Conservation (phyloP, 139 green algal genomes). For the Axilococcus clingmanii region DNA sequence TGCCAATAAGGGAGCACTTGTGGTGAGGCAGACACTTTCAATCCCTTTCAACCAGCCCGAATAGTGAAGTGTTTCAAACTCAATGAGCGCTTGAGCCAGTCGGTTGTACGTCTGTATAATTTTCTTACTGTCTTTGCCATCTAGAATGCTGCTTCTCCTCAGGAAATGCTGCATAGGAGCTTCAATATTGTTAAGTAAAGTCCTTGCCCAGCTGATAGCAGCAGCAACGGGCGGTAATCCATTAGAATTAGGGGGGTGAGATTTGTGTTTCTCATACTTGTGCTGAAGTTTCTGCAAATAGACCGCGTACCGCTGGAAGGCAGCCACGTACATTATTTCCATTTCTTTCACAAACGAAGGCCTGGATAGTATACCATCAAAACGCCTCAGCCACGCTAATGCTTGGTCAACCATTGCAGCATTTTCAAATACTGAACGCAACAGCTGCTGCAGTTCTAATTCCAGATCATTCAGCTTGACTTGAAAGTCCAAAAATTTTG, state of each 20-base stretch:
- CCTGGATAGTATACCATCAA: slow-evolving; percentile 72
- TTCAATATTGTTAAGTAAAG: slow-evolving; percentile 87
- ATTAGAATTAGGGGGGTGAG: slow-evolving; percentile 60
- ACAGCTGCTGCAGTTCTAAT: slow-evolving; percentile 50
- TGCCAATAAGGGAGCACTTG: slow-evolving; percentile 79
- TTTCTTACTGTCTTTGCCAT: slow-evolving; percentile 76
- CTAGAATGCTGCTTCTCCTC: slow-evolving; percentile 67
- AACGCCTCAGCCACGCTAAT: slow-evolving; percentile 78
- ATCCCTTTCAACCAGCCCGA: slow-evolving; percentile 48
- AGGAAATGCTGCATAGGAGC: slow-evolving; percentile 77
- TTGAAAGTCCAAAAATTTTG: slow-evolving; percentile 90
- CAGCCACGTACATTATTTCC: slow-evolving; percentile 75
- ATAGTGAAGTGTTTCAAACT: slow-evolving; percentile 89
- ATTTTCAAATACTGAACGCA: slow-evolving; percentile 54
- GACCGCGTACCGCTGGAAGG: slow-evolving; percentile 73
- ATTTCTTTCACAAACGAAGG: slow-evolving; percentile 60
- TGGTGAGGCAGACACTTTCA: too few relatives aligned
- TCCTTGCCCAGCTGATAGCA: slow-evolving; percentile 84
- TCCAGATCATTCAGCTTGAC: slow-evolving; percentile 94
- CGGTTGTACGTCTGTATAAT: slow-evolving; percentile 88
- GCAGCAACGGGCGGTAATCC: slow-evolving; percentile 78
- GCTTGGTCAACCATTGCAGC: slow-evolving; percentile 77
- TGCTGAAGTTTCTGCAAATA: slow-evolving; percentile 83
- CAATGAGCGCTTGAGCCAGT: slow-evolving; percentile 47
- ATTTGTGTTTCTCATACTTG: slow-evolving; percentile 87